Conservation (phyloP, 306 rosid genomes). For the Cercis canadensis region DNA sequence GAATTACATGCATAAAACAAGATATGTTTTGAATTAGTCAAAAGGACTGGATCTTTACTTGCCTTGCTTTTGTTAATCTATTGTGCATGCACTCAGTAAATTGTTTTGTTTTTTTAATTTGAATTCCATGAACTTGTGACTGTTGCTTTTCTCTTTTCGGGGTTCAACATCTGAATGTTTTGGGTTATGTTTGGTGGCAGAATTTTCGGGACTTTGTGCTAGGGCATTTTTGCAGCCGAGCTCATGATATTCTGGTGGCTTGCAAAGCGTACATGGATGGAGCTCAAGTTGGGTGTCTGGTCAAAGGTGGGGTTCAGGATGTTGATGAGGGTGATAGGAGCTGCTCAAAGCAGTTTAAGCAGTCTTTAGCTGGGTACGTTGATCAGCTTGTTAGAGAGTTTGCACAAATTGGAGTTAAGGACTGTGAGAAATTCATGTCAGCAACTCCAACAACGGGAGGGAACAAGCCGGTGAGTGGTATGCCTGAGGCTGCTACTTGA, state of each 20-base stretch:
- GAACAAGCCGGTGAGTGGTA: constrained; percentile 17
- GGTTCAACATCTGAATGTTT: constrained; percentile 22
- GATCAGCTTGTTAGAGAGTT: constrained; percentile 57
- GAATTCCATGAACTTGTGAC: too few species aligned
- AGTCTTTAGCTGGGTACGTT: constrained; percentile 41
- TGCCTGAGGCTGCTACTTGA: constrained; percentile 43
- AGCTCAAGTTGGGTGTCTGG: constrained; percentile 87
- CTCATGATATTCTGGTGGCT: constrained; percentile 73
- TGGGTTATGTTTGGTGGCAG: constrained; percentile 51
- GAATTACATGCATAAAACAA: too few species aligned
- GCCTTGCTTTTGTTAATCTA: too few species aligned
- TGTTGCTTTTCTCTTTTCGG: neutral
- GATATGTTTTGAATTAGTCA: too few species aligned
- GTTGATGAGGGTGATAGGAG: constrained; percentile 76
- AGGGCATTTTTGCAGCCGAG: constrained; percentile 76
- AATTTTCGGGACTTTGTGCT: constrained; percentile 72
- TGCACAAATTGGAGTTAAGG: constrained; percentile 57
- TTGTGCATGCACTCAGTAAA: too few species aligned
- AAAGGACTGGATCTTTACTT: too few species aligned
- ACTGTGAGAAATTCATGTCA: constrained; percentile 57
- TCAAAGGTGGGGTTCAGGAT: constrained; percentile 83
- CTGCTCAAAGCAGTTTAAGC: constrained; percentile 63
- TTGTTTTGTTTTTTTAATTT: too few species aligned
- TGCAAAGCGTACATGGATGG: constrained; percentile 84
- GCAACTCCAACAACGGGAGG: constrained; percentile 31